Conservation (phyloP, 805 yeast genomes). For the Schwanniomyces pseudopolymorphus region DNA sequence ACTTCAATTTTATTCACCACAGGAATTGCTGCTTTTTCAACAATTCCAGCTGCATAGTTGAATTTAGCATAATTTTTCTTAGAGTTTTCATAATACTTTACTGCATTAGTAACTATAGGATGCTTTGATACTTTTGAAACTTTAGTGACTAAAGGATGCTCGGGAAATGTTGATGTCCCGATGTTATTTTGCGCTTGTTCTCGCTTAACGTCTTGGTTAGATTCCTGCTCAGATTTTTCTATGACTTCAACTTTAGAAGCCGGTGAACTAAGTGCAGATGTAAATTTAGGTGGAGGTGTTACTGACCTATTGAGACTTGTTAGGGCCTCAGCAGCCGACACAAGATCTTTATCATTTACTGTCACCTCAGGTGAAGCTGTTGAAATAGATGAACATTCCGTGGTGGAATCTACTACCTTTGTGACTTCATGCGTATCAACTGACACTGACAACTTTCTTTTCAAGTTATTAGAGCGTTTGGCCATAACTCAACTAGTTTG, state of each 20-base stretch:
- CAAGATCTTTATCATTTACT: constrained; percentile 23
- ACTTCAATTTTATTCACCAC: constrained; percentile 50
- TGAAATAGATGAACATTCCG: not conserved
- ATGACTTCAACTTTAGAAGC: not conserved
- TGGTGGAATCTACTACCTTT: not conserved
- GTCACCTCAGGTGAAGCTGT: not conserved
- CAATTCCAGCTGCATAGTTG: constrained; percentile 60
- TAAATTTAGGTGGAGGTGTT: constrained; percentile 16
- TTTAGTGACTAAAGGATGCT: constrained; percentile 39
- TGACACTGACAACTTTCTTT: constrained; percentile 1
- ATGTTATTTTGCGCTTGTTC: no score
- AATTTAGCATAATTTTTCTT: constrained; percentile 49
- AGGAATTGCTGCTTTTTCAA: constrained; percentile 56
- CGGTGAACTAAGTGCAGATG: not conserved
- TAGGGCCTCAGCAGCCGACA: constrained; percentile 42
- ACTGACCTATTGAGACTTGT: constrained; percentile 31
- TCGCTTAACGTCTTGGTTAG: no score
- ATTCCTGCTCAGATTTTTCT: not conserved
- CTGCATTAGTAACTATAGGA: constrained; percentile 49
- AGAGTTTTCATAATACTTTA: constrained; percentile 46
- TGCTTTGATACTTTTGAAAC: constrained; percentile 39
- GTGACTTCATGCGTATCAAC: not conserved
- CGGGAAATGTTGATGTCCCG: not conserved
- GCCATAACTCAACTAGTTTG: not conserved
- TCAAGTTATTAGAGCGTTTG: not conserved